Percentiles rank a stretch among this genome's conserved stretches.
phyloP scores from a whole-genome alignment of 768 basidiomycete genomes.

The Pulveroboletus sp. region DNA sequence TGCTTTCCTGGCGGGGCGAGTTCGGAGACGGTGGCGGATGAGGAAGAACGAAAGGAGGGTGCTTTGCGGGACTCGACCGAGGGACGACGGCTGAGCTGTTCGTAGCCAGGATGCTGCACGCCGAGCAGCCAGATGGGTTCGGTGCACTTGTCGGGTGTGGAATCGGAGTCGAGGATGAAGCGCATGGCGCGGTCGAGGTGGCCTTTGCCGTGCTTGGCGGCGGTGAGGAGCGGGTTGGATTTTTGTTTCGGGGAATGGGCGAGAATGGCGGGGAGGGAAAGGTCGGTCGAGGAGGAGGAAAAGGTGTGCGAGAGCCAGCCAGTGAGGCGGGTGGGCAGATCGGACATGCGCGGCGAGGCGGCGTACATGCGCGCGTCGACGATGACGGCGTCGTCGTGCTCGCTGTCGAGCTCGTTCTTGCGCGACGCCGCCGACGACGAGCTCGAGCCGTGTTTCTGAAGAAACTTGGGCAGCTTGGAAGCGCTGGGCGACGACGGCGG shows the following conservation, averaged over 20 bases:
- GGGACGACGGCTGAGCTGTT: slow-evolving; percentile 40
- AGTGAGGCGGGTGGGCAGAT: slow-evolving; percentile 72
- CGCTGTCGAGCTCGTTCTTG: slow-evolving; percentile 34
- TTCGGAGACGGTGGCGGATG: slow-evolving; percentile 34
- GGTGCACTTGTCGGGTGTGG: slow-evolving; percentile 74
- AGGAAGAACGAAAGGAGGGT: slow-evolving; percentile 45
- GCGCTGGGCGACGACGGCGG: slow-evolving; percentile 41
- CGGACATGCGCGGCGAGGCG: slow-evolving; percentile 55
- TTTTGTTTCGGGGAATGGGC: slow-evolving; percentile 48
- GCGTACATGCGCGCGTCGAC: slow-evolving; percentile 64
- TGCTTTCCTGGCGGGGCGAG: slow-evolving; percentile 33
- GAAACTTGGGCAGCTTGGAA: slow-evolving; percentile 65
- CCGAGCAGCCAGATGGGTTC: slow-evolving; percentile 92
- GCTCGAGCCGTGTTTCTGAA: slow-evolving; percentile 58
- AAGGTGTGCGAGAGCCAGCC: slow-evolving; percentile 84
- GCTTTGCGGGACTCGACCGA: slow-evolving; percentile 40
- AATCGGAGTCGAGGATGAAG: slow-evolving; percentile 89
- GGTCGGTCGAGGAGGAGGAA: slow-evolving; percentile 66
- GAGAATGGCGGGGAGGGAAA: slow-evolving; percentile 62
- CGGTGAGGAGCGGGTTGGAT: slow-evolving; percentile 55
- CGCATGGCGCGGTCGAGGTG: slow-evolving; percentile 82
- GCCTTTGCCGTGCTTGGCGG: slow-evolving; percentile 71
- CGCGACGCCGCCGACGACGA: no score
- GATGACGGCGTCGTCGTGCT: slow-evolving; percentile 24
- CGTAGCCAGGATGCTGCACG: slow-evolving; percentile 75